Base-by-base conservation (phyloP, 164 flowering plant genomes). In the Buxus sempervirens region DNA sequence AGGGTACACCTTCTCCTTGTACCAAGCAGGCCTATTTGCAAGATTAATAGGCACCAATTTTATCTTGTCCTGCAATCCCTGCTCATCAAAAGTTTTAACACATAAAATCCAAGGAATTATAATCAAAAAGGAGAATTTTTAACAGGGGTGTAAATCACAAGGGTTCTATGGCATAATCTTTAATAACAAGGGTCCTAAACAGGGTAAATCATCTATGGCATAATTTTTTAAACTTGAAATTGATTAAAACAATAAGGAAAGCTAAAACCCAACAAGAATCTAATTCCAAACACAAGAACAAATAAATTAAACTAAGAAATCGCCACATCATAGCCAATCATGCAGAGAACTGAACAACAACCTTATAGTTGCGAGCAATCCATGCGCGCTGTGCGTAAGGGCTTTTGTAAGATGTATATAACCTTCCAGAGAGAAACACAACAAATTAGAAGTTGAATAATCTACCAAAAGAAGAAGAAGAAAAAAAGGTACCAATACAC, bases 1-100 rank as follows among this genome's bases (percentile, higher is more conserved):
- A 54, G 88, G 83, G 72, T 86, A 85, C n/a, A 88, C 88, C 74
- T 88, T 88, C 74, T 86, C 93, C 78, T 82, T 82, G 56, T 88
- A 88, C 93, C 90, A 88, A 70, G 82, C 78, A 64, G 93, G 93
- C 70, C 89, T 85, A 65, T 85, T 70, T 18, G 73, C 70, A 54
- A 88, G 84, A 70, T 85, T 72, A 25, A 88, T 62, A 21, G 90
- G 82, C 32, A 88, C 88, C 70, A 88, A 62, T 60, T 83, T 71
- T 8, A 88, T 88, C 76, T 85, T 71, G 23, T 83, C 90, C 71
- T 86, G 85, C 65, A 88, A 73, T 9, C 86, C 89, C 93, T 88
- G 82, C 27, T 54, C 12, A n/a, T 53, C 26, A 57, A 60, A 56
- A n/a, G 38, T 32, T 32, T n/a, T 3, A 32, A 32, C 38, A 32